These are phyloP conservation scores for Dictyostelium intermedium DNA, from an alignment of 78 protist species.

Conservation along the genomic window DNA sequence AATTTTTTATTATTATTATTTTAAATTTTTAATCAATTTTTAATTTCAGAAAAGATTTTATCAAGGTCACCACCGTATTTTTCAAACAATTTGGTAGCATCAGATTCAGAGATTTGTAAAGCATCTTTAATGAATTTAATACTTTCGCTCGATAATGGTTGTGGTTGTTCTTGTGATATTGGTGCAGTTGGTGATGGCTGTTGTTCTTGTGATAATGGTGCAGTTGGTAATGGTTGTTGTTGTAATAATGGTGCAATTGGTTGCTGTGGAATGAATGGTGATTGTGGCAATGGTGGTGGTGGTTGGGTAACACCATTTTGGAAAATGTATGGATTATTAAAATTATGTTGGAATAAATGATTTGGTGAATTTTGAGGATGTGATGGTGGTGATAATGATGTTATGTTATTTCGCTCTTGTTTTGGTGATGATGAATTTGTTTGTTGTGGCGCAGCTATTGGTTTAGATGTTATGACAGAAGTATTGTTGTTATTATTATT, in stretches of 20 bases:
- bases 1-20: too few relatives aligned
- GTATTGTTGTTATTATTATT: background rate
- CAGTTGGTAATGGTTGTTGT: constrained; percentile 16
- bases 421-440: constrained; percentile 1
- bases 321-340: background rate
- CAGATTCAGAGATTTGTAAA: constrained; percentile 1
- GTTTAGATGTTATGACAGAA: background rate
- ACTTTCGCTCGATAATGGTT: background rate
- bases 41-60: constrained; percentile 2
- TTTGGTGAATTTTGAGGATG: background rate
- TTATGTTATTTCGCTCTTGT: background rate
- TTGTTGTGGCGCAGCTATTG: background rate
- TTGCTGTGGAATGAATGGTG: background rate
- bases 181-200: background rate
- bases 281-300: background rate
- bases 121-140: constrained; percentile 18
- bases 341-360: background rate
- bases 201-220: background rate
- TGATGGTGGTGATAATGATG: background rate
- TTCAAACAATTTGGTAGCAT: background rate
- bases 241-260: background rate
- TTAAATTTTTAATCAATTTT: background rate
- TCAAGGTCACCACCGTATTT: background rate
- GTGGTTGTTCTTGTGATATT: background rate
- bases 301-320: background rate